Percentiles rank a stretch among this genome's conserved stretches.
phyloP scores from a whole-genome alignment of 768 basidiomycete species.

The Mycena vitilis region DNA sequence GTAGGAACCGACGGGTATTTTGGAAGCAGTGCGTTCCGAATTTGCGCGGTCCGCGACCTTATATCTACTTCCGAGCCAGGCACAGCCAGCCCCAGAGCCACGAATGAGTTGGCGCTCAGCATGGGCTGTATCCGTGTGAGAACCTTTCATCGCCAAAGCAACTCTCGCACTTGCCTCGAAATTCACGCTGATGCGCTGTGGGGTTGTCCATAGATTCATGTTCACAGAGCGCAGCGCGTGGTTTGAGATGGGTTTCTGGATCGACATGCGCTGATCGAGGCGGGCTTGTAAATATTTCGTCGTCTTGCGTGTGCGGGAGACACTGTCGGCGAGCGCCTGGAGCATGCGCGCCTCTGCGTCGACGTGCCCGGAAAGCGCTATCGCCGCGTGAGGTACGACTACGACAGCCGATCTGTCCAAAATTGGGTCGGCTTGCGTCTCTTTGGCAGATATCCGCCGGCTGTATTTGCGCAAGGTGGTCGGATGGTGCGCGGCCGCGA shows the following conservation, averaged over 20 bases:
- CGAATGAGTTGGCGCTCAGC: conserved; percentile 38
- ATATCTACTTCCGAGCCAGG: conserved; percentile 22
- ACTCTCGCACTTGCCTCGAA: conserved; percentile 35
- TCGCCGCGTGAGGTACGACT: conserved; percentile 8
- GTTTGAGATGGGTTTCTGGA: conserved; percentile 2
- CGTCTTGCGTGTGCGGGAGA: conserved; percentile 33
- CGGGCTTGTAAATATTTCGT: conserved; percentile 25
- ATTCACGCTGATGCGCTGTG: conserved; percentile 20
- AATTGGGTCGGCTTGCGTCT: background rate
- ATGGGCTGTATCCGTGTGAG: conserved; percentile 28
- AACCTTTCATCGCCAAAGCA: background rate
- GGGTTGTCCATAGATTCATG: conserved; percentile 37
- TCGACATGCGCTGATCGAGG: conserved; percentile 2
- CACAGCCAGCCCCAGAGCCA: conserved; percentile 35
- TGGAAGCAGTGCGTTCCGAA: conserved; percentile 42
- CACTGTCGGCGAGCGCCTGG: conserved; percentile 40
- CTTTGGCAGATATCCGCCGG: conserved; percentile 42
- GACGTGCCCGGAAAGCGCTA: conserved; percentile 38
- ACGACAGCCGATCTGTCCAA: no score
- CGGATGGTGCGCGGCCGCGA: conserved; percentile 63
- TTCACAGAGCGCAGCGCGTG: background rate
- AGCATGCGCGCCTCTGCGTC: conserved; percentile 42
- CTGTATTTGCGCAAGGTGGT: conserved; percentile 48
- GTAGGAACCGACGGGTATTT: conserved; percentile 43
- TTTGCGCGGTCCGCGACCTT: conserved; percentile 43